These are phyloP conservation scores for Penicillium lagena DNA, from an alignment of 495 filamentous ascomycete species.

Conservation along the genomic window DNA sequence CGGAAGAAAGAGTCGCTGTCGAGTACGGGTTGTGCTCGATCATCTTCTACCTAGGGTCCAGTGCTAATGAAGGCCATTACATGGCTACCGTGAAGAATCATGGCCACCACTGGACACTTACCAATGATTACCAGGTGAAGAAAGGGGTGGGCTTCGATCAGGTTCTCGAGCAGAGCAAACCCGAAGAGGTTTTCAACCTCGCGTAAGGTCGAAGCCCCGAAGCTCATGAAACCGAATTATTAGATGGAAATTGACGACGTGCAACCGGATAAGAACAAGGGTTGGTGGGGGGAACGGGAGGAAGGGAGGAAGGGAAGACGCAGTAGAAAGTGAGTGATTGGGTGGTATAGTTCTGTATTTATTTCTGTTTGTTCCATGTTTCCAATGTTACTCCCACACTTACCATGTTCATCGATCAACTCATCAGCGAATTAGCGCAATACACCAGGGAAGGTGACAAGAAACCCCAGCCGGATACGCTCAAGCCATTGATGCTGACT, in stretches of 20 bases:
- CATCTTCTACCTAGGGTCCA: constrained; percentile 17
- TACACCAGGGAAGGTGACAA: background rate
- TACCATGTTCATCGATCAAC: constrained; percentile 20
- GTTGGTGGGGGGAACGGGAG: too few relatives aligned
- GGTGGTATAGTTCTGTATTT: background rate
- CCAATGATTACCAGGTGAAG: constrained; percentile 13
- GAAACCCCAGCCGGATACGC: constrained; percentile 9
- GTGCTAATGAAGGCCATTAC: constrained; percentile 22
- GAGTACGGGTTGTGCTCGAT: constrained; percentile 23
- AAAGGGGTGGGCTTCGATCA: too few relatives aligned
- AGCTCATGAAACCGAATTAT: constrained; percentile 2
- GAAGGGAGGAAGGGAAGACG: background rate
- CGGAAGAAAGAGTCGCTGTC: background rate
- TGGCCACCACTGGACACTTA: constrained; percentile 14
- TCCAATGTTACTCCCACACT: background rate
- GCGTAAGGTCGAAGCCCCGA: constrained; percentile 18
- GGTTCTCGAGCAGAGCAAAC: too few relatives aligned
- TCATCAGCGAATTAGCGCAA: constrained; percentile 19
- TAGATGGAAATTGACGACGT: background rate
- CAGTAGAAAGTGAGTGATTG: background rate
- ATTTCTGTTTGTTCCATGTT: background rate
- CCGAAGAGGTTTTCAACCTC: constrained; percentile 10
- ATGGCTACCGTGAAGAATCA: constrained; percentile 15
- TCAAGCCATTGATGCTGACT: constrained; percentile 41
- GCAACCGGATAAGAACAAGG: background rate